A percentile compares a stretch with the other conserved stretches of the same genome.
Evolutionary conservation across 2,329 filamentous ascomycete species (phyloP).

Genomic region (Ophidiomyces ophidiicola): DNA sequence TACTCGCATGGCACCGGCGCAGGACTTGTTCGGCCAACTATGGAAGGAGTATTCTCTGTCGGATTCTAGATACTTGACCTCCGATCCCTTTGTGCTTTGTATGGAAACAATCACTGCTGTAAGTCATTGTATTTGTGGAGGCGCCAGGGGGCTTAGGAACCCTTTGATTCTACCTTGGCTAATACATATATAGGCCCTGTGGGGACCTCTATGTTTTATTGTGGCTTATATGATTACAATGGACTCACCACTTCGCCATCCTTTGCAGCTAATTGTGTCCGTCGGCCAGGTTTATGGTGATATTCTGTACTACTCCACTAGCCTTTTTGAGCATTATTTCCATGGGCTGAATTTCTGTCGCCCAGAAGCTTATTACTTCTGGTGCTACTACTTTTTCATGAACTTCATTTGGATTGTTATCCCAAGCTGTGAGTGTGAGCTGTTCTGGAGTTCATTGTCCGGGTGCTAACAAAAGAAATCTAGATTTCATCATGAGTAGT

Average conservation of each 20-base stretch:
- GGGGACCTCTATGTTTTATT: constrained; percentile 50
- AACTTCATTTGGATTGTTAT: constrained; percentile 56
- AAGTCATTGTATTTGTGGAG: constrained; percentile 22
- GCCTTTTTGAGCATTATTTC: constrained; percentile 48
- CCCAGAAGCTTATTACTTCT: constrained; percentile 53
- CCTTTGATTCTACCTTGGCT: constrained; percentile 9
- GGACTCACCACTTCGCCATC: constrained; percentile 45
- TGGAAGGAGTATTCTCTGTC: constrained; percentile 90
- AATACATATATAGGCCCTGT: constrained; percentile 35
- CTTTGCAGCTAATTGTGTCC: constrained; percentile 49
- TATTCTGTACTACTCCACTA: constrained; percentile 52
- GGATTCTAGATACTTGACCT: constrained; percentile 74
- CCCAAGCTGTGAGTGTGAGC: constrained; percentile 38
- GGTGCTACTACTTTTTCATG: constrained; percentile 54
- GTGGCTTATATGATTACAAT: constrained; percentile 44
- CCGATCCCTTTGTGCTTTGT: constrained; percentile 73
- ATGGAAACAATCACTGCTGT: constrained; percentile 74
- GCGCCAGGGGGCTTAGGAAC: neutral
- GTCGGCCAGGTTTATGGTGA: constrained; percentile 54
- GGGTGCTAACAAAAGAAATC: constrained; percentile 1
- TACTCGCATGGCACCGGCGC: constrained; percentile 50
- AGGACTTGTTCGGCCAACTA: constrained; percentile 67
- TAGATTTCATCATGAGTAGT: constrained; percentile 26
- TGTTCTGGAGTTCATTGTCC: neutral
- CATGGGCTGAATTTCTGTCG: constrained; percentile 45